Percentiles rank a stretch among this genome's conserved stretches.
Evolutionary conservation across 73 alveolate genomes (phyloP).

Genomic region (Symbiodinium natans): DNA sequence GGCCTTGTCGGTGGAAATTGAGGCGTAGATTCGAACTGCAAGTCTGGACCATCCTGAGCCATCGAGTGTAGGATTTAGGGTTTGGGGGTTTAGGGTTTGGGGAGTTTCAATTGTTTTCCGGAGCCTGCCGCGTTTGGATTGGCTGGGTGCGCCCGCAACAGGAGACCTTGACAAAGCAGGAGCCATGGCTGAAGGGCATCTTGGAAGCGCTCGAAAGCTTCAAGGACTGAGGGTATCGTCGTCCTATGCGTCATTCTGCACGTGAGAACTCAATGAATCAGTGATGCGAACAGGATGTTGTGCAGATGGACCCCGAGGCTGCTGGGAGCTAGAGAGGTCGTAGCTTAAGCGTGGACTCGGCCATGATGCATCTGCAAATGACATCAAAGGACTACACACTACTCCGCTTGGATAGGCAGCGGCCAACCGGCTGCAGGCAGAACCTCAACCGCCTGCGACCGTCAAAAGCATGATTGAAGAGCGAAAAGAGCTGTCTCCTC

Average conservation of each 20-base stretch:
- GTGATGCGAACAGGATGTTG: constrained; percentile 66
- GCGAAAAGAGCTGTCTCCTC: constrained; percentile 29
- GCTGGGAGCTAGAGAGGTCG: not conserved
- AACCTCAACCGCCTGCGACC: constrained; percentile 71
- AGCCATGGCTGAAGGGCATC: constrained; percentile 76
- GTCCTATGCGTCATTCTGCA: not conserved
- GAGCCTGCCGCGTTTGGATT: too few species aligned
- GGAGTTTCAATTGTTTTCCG: not conserved
- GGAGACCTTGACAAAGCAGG: constrained; percentile 93
- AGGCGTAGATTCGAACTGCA: too few species aligned
- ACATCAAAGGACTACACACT: not conserved
- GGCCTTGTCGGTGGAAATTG: not conserved
- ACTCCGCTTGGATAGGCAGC: not conserved
- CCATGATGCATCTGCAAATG: not conserved
- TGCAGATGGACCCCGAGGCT: constrained; percentile 82
- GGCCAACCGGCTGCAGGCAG: constrained; percentile 35
- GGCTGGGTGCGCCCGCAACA: not conserved
- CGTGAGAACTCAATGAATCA: too few species aligned
- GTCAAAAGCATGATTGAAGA: constrained; percentile 74
- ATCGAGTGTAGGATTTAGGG: too few species aligned
- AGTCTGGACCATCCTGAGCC: too few species aligned
- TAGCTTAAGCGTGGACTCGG: not conserved
- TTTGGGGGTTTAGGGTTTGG: too few species aligned
- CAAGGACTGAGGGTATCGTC: constrained; percentile 29
- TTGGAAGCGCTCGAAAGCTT: constrained; percentile 66